Conservation (phyloP, 139 green algal genomes). For the Edaphochlamys debaryana region DNA sequence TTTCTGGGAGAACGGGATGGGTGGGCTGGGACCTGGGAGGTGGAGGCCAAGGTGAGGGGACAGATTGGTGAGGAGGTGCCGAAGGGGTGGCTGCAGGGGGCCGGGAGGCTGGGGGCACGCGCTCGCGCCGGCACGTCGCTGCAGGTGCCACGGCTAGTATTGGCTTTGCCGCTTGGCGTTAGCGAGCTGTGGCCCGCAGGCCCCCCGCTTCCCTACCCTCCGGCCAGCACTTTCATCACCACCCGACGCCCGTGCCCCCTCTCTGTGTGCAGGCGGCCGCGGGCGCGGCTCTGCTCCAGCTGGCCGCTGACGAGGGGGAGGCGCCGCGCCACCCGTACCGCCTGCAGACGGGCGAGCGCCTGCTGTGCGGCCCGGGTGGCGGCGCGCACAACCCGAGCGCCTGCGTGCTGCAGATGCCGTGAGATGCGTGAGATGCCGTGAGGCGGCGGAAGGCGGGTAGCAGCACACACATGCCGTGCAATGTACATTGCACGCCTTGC, state of each 20-base stretch:
- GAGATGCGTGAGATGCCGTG: too few relatives aligned
- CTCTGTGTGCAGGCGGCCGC: constrained; percentile 5
- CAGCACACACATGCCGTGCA: too few relatives aligned
- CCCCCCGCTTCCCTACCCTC: too few relatives aligned
- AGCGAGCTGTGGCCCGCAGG: background rate
- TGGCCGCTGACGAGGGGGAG: background rate
- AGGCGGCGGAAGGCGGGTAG: too few relatives aligned
- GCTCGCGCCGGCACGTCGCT: too few relatives aligned
- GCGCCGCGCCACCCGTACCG: constrained; percentile 11
- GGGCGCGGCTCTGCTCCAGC: constrained; percentile 2
- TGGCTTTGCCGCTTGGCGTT: too few relatives aligned
- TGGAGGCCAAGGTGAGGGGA: background rate
- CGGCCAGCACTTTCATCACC: background rate
- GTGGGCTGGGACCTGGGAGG: background rate
- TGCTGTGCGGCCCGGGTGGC: background rate
- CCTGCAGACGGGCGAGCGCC: constrained; percentile 1
- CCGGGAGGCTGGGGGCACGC: background rate
- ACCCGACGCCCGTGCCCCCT: background rate
- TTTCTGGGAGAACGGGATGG: background rate
- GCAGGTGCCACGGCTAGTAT: too few relatives aligned
- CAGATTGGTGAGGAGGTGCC: background rate
- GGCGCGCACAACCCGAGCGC: background rate
- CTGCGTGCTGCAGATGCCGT: background rate
- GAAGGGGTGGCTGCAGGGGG: background rate
- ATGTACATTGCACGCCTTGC: too few relatives aligned